Evolutionary conservation across 1,284 basidiomycete species (phyloP).

Genomic region (Ceratobasidium sp.): DNA sequence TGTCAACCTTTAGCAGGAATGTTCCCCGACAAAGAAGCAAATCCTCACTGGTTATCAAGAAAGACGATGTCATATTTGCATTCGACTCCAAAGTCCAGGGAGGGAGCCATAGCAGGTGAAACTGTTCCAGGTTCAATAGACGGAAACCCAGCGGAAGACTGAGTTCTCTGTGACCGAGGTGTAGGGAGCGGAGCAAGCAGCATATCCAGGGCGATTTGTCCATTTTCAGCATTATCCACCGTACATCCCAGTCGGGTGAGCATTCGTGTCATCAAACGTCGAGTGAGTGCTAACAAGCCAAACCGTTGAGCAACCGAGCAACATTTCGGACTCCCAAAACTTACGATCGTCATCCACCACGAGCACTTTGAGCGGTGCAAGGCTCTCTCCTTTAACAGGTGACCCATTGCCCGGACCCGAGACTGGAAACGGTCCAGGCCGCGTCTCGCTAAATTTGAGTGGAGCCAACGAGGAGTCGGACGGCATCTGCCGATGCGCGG

Average conservation of each 20-base stretch:
- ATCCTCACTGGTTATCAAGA: constrained; percentile 35
- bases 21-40: not conserved
- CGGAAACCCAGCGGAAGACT: constrained; percentile 29
- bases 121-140: not conserved
- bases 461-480: constrained; percentile 22
- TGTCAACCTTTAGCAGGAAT: not conserved
- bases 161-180: constrained; percentile 20
- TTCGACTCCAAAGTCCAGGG: not conserved
- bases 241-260: constrained; percentile 79
- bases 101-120: not conserved
- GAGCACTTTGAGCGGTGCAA: constrained; percentile 60
- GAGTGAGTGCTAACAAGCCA: constrained; percentile 67
- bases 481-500: constrained; percentile 31
- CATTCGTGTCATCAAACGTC: constrained; percentile 82
- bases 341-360: constrained; percentile 76
- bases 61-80: constrained; percentile 31
- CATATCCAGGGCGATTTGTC: constrained; percentile 37
- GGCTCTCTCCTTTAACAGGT: not conserved
- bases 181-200: constrained; percentile 29
- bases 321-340: not conserved
- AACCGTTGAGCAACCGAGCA: not conserved
- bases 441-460: not conserved
- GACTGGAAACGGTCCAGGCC: not conserved
- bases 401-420: constrained; percentile 27
- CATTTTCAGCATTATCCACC: constrained; percentile 81